Evolutionary conservation across 345 rosid genomes (phyloP).

Genomic region (Populus nigra): DNA sequence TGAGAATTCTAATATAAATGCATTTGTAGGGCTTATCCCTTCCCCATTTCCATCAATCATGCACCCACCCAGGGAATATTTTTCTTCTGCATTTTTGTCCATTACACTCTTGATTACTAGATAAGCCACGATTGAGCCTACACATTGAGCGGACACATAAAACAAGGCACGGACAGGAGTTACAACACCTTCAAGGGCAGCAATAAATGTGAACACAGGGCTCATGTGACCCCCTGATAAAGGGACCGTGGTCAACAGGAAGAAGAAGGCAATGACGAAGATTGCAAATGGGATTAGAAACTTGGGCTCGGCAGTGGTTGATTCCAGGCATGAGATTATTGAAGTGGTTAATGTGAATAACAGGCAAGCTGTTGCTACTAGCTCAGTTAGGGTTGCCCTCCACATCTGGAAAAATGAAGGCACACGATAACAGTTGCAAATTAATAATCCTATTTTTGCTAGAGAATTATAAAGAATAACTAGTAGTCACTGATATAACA

Average conservation of each 20-base stretch:
- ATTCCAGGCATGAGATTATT: slow-evolving; percentile 24
- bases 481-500: too few relatives aligned
- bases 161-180: slow-evolving; percentile 34
- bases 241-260: slow-evolving; percentile 39
- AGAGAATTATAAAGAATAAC: too few relatives aligned
- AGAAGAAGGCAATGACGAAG: slow-evolving; percentile 28
- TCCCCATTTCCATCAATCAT: slow-evolving; percentile 26
- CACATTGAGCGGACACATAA: slow-evolving; percentile 47
- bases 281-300: slow-evolving; percentile 40
- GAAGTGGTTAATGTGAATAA: slow-evolving; percentile 38
- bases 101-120: slow-evolving; percentile 30
- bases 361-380: slow-evolving; percentile 47
- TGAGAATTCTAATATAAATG: slow-evolving; percentile 35
- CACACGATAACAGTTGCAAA: too few relatives aligned
- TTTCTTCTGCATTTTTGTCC: slow-evolving; percentile 20
- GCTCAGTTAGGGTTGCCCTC: slow-evolving; percentile 44
- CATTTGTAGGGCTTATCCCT: slow-evolving; percentile 23
- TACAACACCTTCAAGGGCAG: slow-evolving; percentile 36
- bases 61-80: slow-evolving; percentile 52
- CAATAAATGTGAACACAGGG: slow-evolving; percentile 42
- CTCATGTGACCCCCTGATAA: slow-evolving; percentile 51
- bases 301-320: slow-evolving; percentile 9
- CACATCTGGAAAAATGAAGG: slow-evolving; percentile 40
- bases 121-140: slow-evolving; percentile 33
- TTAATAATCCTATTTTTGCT: too few relatives aligned